Conservation (phyloP, 2,329 filamentous ascomycete genomes). For the Sporothrix brunneoviolacea region DNA sequence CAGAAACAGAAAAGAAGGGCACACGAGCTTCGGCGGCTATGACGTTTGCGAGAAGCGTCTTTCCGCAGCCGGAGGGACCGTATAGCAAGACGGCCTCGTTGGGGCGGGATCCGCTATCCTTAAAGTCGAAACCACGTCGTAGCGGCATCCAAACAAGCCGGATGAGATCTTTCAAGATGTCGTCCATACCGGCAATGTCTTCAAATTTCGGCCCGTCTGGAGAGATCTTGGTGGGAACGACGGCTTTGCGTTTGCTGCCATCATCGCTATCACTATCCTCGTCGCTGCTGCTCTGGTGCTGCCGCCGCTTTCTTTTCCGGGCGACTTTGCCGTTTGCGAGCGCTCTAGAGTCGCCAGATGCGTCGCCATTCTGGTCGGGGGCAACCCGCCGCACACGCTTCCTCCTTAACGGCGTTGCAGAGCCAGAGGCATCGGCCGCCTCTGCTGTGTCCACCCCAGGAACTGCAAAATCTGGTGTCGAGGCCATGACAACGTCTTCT, state of each 20-base stretch:
- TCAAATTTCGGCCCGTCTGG: constrained; percentile 61
- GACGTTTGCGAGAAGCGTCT: constrained; percentile 76
- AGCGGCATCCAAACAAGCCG: constrained; percentile 69
- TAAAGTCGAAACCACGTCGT: constrained; percentile 58
- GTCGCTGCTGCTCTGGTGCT: constrained; percentile 7
- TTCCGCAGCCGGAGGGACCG: constrained; percentile 79
- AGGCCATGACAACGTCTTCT: constrained; percentile 34
- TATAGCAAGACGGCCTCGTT: constrained; percentile 72
- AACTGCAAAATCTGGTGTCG: constrained; percentile 20
- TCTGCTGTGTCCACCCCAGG: constrained; percentile 21
- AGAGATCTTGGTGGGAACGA: constrained; percentile 46
- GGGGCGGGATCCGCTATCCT: constrained; percentile 58
- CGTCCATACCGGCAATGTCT: constrained; percentile 71
- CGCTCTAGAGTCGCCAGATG: not conserved
- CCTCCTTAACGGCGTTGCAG: too few relatives aligned
- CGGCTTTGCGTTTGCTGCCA: constrained; percentile 23
- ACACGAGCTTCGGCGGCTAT: constrained; percentile 69
- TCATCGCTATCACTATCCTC: constrained; percentile 5
- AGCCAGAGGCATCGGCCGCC: too few relatives aligned
- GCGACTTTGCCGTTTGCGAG: constrained; percentile 12
- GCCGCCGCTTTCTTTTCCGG: constrained; percentile 14
- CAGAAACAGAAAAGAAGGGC: constrained; percentile 75
- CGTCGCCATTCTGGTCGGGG: not conserved
- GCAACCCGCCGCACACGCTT: not conserved
- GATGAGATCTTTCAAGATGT: constrained; percentile 62